Conservation (phyloP, 2,329 filamentous ascomycete species). For the Pochonia chlamydosporia region DNA sequence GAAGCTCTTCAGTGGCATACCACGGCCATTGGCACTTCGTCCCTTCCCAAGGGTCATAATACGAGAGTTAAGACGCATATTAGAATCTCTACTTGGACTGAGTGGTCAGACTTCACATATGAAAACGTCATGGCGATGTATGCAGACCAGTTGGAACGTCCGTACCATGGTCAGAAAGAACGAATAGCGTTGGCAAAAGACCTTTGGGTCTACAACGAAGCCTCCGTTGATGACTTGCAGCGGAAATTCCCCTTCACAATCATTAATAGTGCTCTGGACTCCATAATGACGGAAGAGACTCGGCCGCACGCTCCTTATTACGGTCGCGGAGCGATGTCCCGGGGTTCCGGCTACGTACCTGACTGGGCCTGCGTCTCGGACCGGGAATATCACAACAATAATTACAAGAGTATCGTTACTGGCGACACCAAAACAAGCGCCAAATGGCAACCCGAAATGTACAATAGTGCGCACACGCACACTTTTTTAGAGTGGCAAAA, state of each 20-base stretch:
- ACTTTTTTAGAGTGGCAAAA: neutral
- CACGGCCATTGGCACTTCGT: neutral
- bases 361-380: neutral
- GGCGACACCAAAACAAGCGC: neutral
- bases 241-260: neutral
- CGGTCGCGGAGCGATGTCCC: neutral
- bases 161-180: neutral
- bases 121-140: neutral
- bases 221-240: neutral
- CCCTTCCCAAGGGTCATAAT: neutral
- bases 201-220: neutral
- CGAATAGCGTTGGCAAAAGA: neutral
- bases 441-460: neutral
- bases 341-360: neutral
- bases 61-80: neutral
- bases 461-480: too few species aligned
- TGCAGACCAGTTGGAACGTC: neutral
- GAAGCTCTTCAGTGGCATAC: conserved; percentile 1
- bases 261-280: neutral
- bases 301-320: neutral
- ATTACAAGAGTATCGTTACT: neutral
- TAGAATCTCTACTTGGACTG: neutral
- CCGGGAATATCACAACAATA: neutral
- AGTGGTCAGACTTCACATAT: neutral
- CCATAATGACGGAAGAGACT: neutral